Base-by-base conservation (phyloP, 495 filamentous ascomycete genomes). In the Xylaria flabelliformis region DNA sequence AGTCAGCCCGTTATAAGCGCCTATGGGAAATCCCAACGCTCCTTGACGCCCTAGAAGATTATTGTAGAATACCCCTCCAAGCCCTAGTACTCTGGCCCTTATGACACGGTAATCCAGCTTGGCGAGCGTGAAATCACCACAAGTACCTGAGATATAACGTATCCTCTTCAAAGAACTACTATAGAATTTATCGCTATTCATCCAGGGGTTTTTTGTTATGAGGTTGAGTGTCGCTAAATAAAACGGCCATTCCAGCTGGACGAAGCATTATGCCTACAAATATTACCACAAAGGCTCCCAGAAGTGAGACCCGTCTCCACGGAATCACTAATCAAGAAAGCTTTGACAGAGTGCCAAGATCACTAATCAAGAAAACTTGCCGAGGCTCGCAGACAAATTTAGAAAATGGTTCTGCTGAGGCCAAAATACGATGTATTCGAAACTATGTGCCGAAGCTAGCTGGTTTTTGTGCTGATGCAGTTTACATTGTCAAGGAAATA, bases 181-280 rank as follows among this genome's bases (percentile, higher is more conserved):
- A 29, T 4, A 21, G 24, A 24, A 1, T 29, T 32, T 56, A 6
- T 2, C 24, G 17, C 13, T 56, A 32, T 29, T 13, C 6, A 56
- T 32, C 53, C 7, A 4, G 46, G 26, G 6, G 4, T 55, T 34
- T 4, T 5, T 15, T 2, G 19, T 34, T 15, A 29, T 26, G 13
- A n/a, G 12, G 6, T 15, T 41, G 29, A 21, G 41, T 12, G 19
- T 55, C 26, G n/a, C 55, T 32, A 67, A 39, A 24, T 39, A 46
- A 67, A 46, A 2, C 41, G 19, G 21, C 15, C 44, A 26, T 53
- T 51, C 21, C 26, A 55, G 46, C 88, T 15, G 82, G 82, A 63
- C 84, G 83, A 65, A 91, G 90, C 68, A 95, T 95, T 74, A 93
- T 93, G 59, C 94, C 94, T 76, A 90, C 90, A 34, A 97, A 97